These are phyloP conservation scores for Rhizopus arrhizus DNA, from an alignment of 371 early-diverging fungal genomes.

Conservation along the genomic window DNA sequence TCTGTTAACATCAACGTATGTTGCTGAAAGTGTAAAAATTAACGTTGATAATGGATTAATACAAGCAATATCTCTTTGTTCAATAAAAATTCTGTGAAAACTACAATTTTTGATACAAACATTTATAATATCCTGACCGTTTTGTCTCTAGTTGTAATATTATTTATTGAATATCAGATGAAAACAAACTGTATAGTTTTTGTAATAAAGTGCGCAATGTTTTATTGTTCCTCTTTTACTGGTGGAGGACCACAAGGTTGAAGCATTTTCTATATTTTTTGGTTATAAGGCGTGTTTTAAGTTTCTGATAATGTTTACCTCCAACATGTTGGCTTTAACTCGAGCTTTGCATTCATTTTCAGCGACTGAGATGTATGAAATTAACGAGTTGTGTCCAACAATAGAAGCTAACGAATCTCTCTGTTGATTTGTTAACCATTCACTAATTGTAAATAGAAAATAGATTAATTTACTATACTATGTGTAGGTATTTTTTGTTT, in stretches of 20 bases:
- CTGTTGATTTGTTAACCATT: constrained; percentile 86
- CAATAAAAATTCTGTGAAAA: too few relatives aligned
- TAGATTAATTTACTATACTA: background rate
- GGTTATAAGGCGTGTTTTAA: background rate
- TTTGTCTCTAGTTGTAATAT: background rate
- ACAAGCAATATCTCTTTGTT: too few relatives aligned
- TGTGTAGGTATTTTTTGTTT: background rate
- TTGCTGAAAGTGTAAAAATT: too few relatives aligned
- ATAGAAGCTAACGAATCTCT: constrained; percentile 82
- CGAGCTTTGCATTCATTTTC: constrained; percentile 85
- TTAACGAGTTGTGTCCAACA: constrained; percentile 75
- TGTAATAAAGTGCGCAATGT: background rate
- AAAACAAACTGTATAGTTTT: background rate
- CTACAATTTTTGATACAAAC: too few relatives aligned
- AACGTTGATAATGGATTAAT: too few relatives aligned
- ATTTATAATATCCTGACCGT: too few relatives aligned
- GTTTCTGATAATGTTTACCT: constrained; percentile 51
- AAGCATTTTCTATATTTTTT: constrained; percentile 69
- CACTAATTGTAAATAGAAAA: constrained; percentile 47
- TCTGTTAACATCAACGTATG: too few relatives aligned
- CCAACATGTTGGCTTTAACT: constrained; percentile 69
- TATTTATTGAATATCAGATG: background rate
- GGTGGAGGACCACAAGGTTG: constrained; percentile 77
- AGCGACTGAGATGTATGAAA: constrained; percentile 79
- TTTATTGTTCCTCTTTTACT: constrained; percentile 55